phyloP scores from a whole-genome alignment of 73 alveolate species.

The Paramecium octaurelia region DNA sequence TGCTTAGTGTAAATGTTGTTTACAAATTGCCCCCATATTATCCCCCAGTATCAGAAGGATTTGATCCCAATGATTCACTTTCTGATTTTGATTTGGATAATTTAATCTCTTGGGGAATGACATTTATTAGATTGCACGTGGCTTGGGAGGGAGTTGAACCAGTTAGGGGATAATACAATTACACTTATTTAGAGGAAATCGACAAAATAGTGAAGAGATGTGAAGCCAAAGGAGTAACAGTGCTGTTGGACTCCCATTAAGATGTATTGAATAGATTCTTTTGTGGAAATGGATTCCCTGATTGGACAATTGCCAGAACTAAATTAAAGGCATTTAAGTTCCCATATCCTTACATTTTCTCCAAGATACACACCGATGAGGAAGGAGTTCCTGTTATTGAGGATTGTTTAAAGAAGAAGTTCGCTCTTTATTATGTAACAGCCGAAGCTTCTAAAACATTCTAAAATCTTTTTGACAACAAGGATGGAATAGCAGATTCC shows the following conservation, averaged over 20 bases:
- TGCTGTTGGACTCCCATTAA: conserved; percentile 89
- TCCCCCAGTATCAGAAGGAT: conserved; percentile 76
- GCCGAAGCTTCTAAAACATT: conserved; percentile 75
- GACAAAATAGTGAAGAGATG: conserved; percentile 75
- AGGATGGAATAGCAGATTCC: conserved; percentile 78
- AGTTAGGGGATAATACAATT: conserved; percentile 78
- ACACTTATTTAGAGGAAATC: conserved; percentile 80
- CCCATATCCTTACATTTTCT: conserved; percentile 44
- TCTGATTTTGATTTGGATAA: conserved; percentile 74
- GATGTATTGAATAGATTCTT: conserved; percentile 84
- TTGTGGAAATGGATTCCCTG: conserved; percentile 95
- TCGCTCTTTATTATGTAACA: conserved; percentile 72
- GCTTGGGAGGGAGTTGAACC: conserved; percentile 95
- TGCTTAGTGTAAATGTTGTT: conserved; percentile 80
- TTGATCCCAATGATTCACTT: conserved; percentile 84
- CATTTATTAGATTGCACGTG: conserved; percentile 84
- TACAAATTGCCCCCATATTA: conserved; percentile 78
- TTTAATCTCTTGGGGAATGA: conserved; percentile 82
- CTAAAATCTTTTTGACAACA: conserved; percentile 77
- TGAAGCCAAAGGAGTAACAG: conserved; percentile 82
- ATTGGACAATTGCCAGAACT: conserved; percentile 75
- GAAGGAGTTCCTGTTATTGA: conserved; percentile 66
- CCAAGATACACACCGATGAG: conserved; percentile 62
- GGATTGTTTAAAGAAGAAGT: conserved; percentile 76
- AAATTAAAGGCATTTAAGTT: background rate